phyloP scores from a whole-genome alignment of 768 basidiomycete species.

The Mycena kentingensis region DNA sequence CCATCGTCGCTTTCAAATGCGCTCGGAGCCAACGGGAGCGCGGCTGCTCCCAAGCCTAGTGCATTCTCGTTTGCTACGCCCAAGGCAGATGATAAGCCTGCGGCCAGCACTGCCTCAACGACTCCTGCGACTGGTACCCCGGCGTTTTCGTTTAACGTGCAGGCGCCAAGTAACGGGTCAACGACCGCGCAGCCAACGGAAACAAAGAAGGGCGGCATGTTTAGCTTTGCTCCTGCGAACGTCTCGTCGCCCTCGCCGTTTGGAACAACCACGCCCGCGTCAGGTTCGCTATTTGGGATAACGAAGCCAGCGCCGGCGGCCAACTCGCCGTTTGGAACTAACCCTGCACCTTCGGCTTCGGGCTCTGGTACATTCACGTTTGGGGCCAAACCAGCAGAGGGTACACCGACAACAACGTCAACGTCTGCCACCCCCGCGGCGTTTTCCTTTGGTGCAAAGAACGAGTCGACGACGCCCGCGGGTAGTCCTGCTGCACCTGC shows the following conservation, averaged over 20 bases:
- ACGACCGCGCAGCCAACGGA: no score
- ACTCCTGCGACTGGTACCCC: no score
- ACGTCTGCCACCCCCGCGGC: not conserved
- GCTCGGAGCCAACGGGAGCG: no score
- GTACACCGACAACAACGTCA: not conserved
- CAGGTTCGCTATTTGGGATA: constrained; percentile 20
- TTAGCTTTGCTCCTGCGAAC: constrained; percentile 24
- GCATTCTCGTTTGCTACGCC: constrained; percentile 23
- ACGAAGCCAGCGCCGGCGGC: constrained; percentile 23
- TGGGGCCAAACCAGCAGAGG: not conserved
- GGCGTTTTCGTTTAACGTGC: constrained; percentile 21
- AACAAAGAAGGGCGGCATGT: no score
- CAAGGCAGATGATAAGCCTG: not conserved
- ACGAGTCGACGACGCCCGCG: not conserved
- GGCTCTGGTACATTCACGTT: constrained; percentile 17
- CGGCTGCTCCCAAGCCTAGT: not conserved
- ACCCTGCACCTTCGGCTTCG: constrained; percentile 23
- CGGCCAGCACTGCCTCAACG: no score
- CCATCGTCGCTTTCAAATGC: no score
- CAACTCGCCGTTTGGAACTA: constrained; percentile 26
- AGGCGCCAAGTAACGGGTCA: not conserved
- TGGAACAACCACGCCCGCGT: constrained; percentile 19
- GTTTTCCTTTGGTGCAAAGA: not conserved
- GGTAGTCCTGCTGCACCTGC: not conserved
- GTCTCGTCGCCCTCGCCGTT: constrained; percentile 28